phyloP scores from a whole-genome alignment of 306 rosid genomes.

The Cajanus cajan region DNA sequence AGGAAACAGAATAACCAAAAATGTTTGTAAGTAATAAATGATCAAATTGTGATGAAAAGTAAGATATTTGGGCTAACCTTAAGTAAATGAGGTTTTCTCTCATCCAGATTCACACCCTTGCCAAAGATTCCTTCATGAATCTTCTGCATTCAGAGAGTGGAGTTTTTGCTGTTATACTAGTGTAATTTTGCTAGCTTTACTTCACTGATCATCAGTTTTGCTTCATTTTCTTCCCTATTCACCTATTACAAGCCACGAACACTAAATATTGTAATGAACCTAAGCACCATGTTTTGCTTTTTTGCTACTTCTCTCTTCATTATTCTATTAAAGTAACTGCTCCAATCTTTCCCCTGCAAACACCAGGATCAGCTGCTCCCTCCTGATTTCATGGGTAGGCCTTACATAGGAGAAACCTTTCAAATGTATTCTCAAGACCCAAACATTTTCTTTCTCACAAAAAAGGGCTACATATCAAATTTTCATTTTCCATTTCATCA shows the following conservation, averaged over 20 bases:
- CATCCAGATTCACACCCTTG: not conserved
- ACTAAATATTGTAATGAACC: conserved; percentile 22
- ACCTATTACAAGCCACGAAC: conserved; percentile 12
- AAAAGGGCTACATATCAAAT: not conserved
- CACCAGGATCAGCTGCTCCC: conserved; percentile 46
- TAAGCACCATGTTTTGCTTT: conserved; percentile 25
- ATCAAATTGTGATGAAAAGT: not conserved
- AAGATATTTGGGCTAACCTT: not conserved
- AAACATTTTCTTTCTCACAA: not conserved
- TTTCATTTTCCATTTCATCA: not conserved
- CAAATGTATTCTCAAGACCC: conserved; percentile 38
- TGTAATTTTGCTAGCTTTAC: not conserved
- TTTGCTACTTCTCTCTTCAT: conserved; percentile 23
- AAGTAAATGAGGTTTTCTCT: not conserved
- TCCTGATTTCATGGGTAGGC: conserved; percentile 57
- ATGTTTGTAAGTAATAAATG: not conserved
- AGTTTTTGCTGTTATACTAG: not conserved
- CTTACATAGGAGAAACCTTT: conserved; percentile 67
- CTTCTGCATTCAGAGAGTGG: not conserved
- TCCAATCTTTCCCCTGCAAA: conserved; percentile 27
- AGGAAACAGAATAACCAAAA: not conserved
- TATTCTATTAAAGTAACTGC: conserved; percentile 35
- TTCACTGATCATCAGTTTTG: not conserved
- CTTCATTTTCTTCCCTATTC: not conserved
- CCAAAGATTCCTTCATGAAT: not conserved